A percentile compares a stretch with the other conserved stretches of the same genome.
Evolutionary conservation across 2,329 filamentous ascomycete species (phyloP).

Genomic region (Chrysoporthe austroafricana): DNA sequence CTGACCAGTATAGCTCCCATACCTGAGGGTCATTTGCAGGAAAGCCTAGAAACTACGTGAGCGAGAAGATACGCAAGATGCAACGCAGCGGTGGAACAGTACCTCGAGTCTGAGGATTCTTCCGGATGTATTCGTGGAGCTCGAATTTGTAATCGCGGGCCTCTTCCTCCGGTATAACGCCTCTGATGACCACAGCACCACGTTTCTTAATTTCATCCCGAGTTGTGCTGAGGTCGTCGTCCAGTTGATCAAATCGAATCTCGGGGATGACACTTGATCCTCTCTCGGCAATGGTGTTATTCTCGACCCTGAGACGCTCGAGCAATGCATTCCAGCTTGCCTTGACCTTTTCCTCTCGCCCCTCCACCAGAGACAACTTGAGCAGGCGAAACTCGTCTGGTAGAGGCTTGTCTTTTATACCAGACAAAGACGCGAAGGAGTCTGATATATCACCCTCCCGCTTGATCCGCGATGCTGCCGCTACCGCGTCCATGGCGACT

Average conservation of each 20-base stretch:
- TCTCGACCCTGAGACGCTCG: constrained; percentile 49
- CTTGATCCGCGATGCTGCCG: constrained; percentile 39
- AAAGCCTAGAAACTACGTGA: constrained; percentile 54
- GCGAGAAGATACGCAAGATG: neutral
- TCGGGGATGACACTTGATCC: constrained; percentile 57
- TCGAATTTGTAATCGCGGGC: constrained; percentile 68
- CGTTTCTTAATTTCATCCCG: constrained; percentile 60
- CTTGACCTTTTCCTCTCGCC: constrained; percentile 51
- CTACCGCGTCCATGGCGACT: constrained; percentile 30
- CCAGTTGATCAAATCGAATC: constrained; percentile 51
- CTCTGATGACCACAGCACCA: constrained; percentile 66
- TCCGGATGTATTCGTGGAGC: constrained; percentile 65
- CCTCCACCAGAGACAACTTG: constrained; percentile 56
- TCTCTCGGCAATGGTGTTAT: constrained; percentile 47
- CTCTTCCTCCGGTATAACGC: constrained; percentile 65
- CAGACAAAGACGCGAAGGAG: constrained; percentile 63
- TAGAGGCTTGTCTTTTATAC: constrained; percentile 48
- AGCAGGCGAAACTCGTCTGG: constrained; percentile 60
- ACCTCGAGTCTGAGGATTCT: constrained; percentile 59
- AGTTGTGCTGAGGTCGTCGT: constrained; percentile 41
- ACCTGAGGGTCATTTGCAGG: constrained; percentile 70
- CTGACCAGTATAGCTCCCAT: constrained; percentile 77
- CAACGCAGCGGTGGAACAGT: neutral
- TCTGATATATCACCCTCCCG: constrained; percentile 66
- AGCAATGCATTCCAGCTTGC: constrained; percentile 56